Percentiles rank a stretch among this genome's conserved stretches.
Conservation (phyloP, 1,284 basidiomycete genomes). For the Pyrrhoderma noxium region DNA sequence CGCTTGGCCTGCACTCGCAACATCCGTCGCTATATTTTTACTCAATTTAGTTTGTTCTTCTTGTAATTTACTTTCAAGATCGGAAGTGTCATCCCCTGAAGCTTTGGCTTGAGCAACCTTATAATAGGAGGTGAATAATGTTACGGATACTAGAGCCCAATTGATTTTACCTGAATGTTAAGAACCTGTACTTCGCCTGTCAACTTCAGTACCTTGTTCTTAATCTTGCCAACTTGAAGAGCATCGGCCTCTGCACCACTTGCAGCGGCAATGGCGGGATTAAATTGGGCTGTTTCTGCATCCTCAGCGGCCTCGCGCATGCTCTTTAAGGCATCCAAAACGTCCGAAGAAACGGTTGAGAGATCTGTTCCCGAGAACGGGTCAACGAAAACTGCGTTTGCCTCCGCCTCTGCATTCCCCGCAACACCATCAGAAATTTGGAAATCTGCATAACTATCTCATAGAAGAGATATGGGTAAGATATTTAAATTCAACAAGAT, state of each 20-base stretch:
- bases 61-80: slow-evolving; percentile 25
- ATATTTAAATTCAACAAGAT: not conserved
- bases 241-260: slow-evolving; percentile 29
- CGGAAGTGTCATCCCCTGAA: slow-evolving; percentile 28
- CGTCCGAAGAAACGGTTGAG: slow-evolving; percentile 25
- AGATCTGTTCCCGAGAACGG: not conserved
- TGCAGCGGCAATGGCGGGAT: slow-evolving; percentile 37
- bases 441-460: slow-evolving; percentile 35
- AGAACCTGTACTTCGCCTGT: slow-evolving; percentile 35
- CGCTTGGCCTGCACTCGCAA: slow-evolving; percentile 27
- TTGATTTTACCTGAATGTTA: slow-evolving; percentile 30
- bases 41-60: slow-evolving; percentile 32
- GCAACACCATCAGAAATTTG: slow-evolving; percentile 40
- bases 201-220: slow-evolving; percentile 47
- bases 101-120: slow-evolving; percentile 34
- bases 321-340: slow-evolving; percentile 31
- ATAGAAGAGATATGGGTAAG: not conserved
- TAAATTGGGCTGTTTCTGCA: slow-evolving; percentile 38
- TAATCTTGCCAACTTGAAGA: slow-evolving; percentile 14
- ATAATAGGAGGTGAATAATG: too few species aligned
- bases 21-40: slow-evolving; percentile 33
- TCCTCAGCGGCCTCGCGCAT: slow-evolving; percentile 40
- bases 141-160: slow-evolving; percentile 13
- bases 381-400: slow-evolving; percentile 36
- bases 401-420: slow-evolving; percentile 35